These are phyloP conservation scores for Paramecium primaurelia DNA, from an alignment of 73 alveolate genomes.

Conservation along the genomic window DNA sequence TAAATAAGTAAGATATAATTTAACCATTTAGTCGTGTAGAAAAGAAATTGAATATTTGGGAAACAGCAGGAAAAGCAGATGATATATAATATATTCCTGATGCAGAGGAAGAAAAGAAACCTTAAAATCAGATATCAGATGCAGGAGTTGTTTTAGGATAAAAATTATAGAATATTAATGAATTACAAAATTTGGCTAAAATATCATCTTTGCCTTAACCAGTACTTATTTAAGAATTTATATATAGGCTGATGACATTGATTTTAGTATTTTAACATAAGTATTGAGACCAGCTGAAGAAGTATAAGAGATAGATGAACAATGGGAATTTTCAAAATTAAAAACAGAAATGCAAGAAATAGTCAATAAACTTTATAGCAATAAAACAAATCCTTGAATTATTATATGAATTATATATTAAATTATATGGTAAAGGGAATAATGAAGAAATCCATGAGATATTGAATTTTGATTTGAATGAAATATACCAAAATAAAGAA, in stretches of 20 bases:
- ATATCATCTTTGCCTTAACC: conserved; percentile 10
- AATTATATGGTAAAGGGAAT: background rate
- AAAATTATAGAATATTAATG: conserved; percentile 38
- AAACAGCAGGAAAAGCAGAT: conserved; percentile 49
- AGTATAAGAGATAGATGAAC: conserved; percentile 12
- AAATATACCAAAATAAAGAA: conserved; percentile 67
- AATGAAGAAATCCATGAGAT: conserved; percentile 73
- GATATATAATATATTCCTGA: conserved; percentile 47
- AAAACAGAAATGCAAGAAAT: conserved; percentile 48
- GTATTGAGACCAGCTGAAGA: conserved; percentile 30
- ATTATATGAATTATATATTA: background rate
- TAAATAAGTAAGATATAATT: background rate
- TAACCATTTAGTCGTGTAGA: background rate
- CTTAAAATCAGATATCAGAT: conserved; percentile 28
- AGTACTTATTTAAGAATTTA: background rate
- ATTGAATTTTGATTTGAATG: conserved; percentile 55
- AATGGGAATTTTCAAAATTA: conserved; percentile 47
- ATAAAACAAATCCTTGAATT: background rate
- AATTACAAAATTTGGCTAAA: background rate
- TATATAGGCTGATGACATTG: background rate
- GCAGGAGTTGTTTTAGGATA: conserved; percentile 36
- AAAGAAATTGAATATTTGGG: conserved; percentile 39
- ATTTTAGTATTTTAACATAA: conserved; percentile 30
- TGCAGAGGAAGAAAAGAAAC: conserved; percentile 39
- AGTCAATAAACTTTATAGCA: conserved; percentile 1